Evolutionary conservation across 352 stramenopile species (phyloP), one percentile per base, ranked within the genome.

Genomic region (Lagenidium giganteum): DNA sequence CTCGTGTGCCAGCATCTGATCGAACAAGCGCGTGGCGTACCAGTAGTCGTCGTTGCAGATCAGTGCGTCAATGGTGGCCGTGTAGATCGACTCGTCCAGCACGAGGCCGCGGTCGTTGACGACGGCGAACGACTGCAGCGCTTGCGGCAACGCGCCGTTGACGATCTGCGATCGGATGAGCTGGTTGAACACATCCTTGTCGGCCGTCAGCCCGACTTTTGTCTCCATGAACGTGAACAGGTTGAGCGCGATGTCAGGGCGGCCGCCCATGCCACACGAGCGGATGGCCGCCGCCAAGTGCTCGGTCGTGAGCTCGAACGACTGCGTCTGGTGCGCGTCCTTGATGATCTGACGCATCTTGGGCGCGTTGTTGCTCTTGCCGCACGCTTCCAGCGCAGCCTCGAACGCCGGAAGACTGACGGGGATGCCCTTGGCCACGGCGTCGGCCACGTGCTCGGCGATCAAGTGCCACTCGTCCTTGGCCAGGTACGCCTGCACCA

Each of bases 111-210:
- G 77, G 18, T 83, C 62, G 38, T 77, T 63, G 14, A 63, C 75
- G 0, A 62, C 63, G 22, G 70, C 60, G 33, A 93, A 87, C 30
- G 74, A 85, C 43, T 90, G 76, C n/a, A 93, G 47, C 25, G 81
- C 81, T 40, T 91, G 75, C 13, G 70, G 67, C 18, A 88, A 38
- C 8, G 69, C 46, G 30, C 54, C 41, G 41, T 88, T 85, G 4
- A 91, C 55, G 23, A 89, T 75, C 56, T 93, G 81, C n/a, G 75
- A 47, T 6, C 81, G 81, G 25, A 93, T 87, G 8, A 91, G 51
- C 40, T 91, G 78, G 37, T 61, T 86, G 45, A 87, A 88, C 6
- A 64, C 60, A 11, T 70, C 28, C 11, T 55, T 51, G 46, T 78
- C 56, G n/a, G 69, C 68, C 27, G 31, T 9, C 5, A 87, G n/a